Conservation (phyloP, 1,139 yeast species). For the Debaryomyces sp. region DNA sequence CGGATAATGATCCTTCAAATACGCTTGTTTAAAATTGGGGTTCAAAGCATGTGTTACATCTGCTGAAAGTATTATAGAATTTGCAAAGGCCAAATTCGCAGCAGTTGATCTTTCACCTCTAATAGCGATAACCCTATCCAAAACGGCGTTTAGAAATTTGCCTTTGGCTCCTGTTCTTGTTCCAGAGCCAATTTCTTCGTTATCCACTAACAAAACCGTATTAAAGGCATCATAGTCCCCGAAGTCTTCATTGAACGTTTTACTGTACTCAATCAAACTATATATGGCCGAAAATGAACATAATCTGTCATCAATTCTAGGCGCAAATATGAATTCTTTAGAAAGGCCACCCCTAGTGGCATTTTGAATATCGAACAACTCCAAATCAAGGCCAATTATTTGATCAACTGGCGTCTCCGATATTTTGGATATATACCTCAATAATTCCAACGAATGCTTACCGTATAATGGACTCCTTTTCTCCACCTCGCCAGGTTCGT, state of each 20-base stretch:
- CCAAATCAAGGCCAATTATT: constrained; percentile 41
- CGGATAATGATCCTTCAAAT: constrained; percentile 43
- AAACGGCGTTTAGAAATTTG: constrained; percentile 22
- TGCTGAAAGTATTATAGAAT: constrained; percentile 43
- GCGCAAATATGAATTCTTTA: constrained; percentile 44
- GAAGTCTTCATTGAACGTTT: constrained; percentile 14
- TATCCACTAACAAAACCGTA: constrained; percentile 43
- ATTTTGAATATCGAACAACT: constrained; percentile 44
- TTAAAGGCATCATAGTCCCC: constrained; percentile 33
- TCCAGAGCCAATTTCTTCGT: constrained; percentile 49
- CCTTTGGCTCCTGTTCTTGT: constrained; percentile 50
- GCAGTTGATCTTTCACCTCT: neutral
- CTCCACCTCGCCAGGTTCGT: constrained; percentile 34
- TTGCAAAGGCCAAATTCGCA: constrained; percentile 22
- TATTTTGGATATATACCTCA: constrained; percentile 37
- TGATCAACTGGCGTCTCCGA: constrained; percentile 28
- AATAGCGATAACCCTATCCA: constrained; percentile 16
- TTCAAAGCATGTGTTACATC: constrained; percentile 50
- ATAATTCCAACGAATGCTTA: constrained; percentile 39
- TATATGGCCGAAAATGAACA: constrained; percentile 46
- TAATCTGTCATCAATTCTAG: constrained; percentile 48
- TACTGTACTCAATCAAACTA: constrained; percentile 31
- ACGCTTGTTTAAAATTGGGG: constrained; percentile 42
- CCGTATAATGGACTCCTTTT: constrained; percentile 36
- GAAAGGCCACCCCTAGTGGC: constrained; percentile 45